These are phyloP conservation scores for Aspergillus sp. DNA, from an alignment of 2,329 filamentous ascomycete species.

Conservation along the genomic window DNA sequence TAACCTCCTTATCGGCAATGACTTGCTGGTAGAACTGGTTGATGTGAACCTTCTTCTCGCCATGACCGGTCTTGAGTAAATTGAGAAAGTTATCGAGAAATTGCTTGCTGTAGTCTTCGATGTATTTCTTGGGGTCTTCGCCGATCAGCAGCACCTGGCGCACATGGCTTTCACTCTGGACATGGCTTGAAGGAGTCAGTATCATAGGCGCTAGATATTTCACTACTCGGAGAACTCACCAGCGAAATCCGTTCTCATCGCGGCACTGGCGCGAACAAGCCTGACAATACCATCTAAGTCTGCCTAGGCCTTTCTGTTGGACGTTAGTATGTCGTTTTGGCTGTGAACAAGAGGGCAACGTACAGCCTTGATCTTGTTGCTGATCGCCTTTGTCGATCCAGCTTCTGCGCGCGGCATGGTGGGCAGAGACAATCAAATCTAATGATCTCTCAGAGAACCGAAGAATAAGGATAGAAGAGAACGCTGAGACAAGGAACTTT, in stretches of 20 bases:
- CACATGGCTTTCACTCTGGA: slow-evolving; percentile 80
- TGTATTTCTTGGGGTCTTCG: slow-evolving; percentile 80
- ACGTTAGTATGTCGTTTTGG: slow-evolving; percentile 12
- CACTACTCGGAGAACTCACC: slow-evolving; percentile 27
- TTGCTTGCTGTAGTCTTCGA: slow-evolving; percentile 77
- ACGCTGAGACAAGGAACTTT: not conserved
- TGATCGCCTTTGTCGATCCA: slow-evolving; percentile 85
- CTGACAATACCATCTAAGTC: slow-evolving; percentile 89
- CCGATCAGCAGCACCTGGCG: slow-evolving; percentile 87
- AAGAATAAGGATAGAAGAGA: not conserved
- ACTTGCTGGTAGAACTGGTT: slow-evolving; percentile 97
- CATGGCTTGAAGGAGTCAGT: slow-evolving; percentile 59
- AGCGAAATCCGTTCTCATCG: slow-evolving; percentile 90
- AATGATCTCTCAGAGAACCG: too few species aligned
- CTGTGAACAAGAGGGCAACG: slow-evolving; percentile 53
- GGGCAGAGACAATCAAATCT: slow-evolving; percentile 15
- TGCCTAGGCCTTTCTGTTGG: slow-evolving; percentile 58
- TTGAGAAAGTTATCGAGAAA: slow-evolving; percentile 80
- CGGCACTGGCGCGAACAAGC: slow-evolving; percentile 75
- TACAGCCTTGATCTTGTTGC: slow-evolving; percentile 80
- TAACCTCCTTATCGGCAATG: slow-evolving; percentile 72
- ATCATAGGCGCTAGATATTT: not conserved
- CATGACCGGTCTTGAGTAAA: slow-evolving; percentile 78
- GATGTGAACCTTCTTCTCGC: slow-evolving; percentile 83
- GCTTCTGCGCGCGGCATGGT: slow-evolving; percentile 91